Evolutionary conservation across 2,329 filamentous ascomycete genomes (phyloP).

Genomic region (Curvularia sp.): DNA sequence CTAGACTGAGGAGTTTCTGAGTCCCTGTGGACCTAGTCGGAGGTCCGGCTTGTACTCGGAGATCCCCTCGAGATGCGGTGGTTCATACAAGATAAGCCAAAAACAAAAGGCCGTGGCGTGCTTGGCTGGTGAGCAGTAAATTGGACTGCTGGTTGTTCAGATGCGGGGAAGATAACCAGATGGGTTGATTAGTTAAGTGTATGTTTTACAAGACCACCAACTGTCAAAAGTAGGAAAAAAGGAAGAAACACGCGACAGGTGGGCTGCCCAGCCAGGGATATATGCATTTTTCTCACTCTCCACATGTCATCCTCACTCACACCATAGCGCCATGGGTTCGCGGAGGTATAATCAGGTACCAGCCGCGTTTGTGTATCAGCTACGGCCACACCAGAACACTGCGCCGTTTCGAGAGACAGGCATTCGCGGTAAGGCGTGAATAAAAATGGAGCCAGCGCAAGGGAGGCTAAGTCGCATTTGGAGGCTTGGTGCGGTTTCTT

Average conservation of each 20-base stretch:
- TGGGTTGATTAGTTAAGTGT: not conserved
- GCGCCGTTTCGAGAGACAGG: slow-evolving; percentile 10
- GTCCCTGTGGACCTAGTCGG: not conserved
- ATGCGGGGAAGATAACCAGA: not conserved
- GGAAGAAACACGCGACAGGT: not conserved
- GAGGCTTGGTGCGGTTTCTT: slow-evolving; percentile 4
- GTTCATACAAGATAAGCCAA: not conserved
- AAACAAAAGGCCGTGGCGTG: not conserved
- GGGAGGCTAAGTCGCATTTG: not conserved
- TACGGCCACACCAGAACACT: slow-evolving; percentile 13
- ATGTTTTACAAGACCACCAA: not conserved
- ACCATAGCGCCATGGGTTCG: not conserved
- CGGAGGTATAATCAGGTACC: not conserved
- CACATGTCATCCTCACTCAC: not conserved
- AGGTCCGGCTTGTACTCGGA: not conserved
- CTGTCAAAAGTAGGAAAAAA: not conserved
- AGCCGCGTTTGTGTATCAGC: slow-evolving; percentile 13
- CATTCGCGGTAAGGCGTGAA: not conserved
- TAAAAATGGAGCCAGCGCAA: slow-evolving; percentile 6
- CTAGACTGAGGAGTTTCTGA: not conserved
- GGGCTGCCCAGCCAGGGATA: not conserved
- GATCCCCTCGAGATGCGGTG: not conserved
- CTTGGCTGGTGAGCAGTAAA: not conserved
- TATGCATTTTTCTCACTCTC: not conserved
- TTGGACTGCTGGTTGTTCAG: not conserved